Evolutionary conservation across 2,329 filamentous ascomycete genomes (phyloP), one percentile per base, ranked within the genome.

Genomic region (Alternaria conjuncta): DNA sequence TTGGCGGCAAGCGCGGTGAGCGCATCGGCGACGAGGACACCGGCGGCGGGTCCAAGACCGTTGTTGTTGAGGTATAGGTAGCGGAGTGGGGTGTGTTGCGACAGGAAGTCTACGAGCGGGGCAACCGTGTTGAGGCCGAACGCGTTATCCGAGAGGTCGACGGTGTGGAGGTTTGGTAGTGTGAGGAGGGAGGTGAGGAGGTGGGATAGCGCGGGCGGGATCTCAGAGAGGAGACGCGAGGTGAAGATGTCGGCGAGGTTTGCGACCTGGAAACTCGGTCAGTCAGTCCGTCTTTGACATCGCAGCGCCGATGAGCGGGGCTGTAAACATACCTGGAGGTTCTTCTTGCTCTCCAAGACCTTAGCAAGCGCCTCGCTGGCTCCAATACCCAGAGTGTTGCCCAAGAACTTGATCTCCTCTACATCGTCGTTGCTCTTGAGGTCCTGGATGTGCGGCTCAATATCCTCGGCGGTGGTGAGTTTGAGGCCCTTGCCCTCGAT

Each of bases 241-340:
- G 96, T 99, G 85, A 98, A 99, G 84, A 99, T 97, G 81, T 99
- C 96, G 80, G 94, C 94, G 61, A 99, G 86, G 83, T 97, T 97
- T 77, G 92, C 94, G 76, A 90, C 85, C 89, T 79, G 55, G 41
- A 46, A 21, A 90, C 60, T 10, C 18, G 54, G 58, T 74, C 55
- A 73, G 56, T 67, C 46, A 51, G 28, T 36, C 28, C 10, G 18
- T 36, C 26, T 21, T 51, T 51, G 20, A 2, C 18, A 18, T 51
- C 20, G 5, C 49, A 36, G 32, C 49, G 49, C 49, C 12, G 30
- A 12, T 32, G 30, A 53, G 49, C 49, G 49, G 49, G 44, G 47
- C 41, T 41, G 58, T 59, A 51, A 55, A 67, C 69, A 51, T 64
- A 92, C 91, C 83, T 92, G 88, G 45, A 97, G 86, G 67, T 86